These are phyloP conservation scores for Colletotrichum magnum DNA, from an alignment of 2,329 filamentous ascomycete species.

Conservation along the genomic window DNA sequence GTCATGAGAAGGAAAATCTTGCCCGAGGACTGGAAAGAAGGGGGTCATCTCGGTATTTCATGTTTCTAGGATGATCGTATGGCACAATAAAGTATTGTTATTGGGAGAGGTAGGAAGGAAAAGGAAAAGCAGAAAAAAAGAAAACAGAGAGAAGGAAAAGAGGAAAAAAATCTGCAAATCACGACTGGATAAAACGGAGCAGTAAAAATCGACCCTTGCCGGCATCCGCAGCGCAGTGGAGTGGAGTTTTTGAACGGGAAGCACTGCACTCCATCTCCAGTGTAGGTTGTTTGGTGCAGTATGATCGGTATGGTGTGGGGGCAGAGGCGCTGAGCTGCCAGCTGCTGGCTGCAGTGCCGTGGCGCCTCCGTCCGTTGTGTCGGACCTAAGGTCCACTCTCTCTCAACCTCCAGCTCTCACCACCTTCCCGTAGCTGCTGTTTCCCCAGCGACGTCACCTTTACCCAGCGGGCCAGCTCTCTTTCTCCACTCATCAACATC, in stretches of 20 bases:
- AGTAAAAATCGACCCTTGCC: conserved; percentile 38
- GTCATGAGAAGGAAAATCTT: conserved; percentile 6
- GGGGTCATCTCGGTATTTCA: conserved; percentile 22
- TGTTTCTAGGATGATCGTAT: conserved; percentile 22
- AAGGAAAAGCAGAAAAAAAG: background rate
- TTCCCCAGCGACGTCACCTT: conserved; percentile 43
- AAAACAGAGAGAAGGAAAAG: background rate
- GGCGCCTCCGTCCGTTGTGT: background rate
- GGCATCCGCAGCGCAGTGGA: conserved; percentile 22
- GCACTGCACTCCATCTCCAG: conserved; percentile 10
- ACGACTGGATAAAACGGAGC: conserved; percentile 38
- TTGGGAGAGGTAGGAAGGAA: background rate
- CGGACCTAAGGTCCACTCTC: background rate
- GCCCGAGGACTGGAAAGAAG: background rate
- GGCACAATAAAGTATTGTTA: conserved; percentile 9
- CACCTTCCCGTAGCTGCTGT: conserved; percentile 35
- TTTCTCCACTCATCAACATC: conserved; percentile 37
- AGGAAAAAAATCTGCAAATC: conserved; percentile 38
- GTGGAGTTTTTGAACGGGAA: conserved; percentile 30
- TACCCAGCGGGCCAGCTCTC: conserved; percentile 31
- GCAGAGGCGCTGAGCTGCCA: background rate
- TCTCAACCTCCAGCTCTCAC: conserved; percentile 19
- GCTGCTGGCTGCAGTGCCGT: background rate
- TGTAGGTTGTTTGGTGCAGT: no score
- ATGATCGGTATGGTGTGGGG: conserved; percentile 25